Percentiles rank a stretch among this genome's conserved stretches.
phyloP scores from a whole-genome alignment of 139 green algal genomes.

The Closterium sp. region DNA sequence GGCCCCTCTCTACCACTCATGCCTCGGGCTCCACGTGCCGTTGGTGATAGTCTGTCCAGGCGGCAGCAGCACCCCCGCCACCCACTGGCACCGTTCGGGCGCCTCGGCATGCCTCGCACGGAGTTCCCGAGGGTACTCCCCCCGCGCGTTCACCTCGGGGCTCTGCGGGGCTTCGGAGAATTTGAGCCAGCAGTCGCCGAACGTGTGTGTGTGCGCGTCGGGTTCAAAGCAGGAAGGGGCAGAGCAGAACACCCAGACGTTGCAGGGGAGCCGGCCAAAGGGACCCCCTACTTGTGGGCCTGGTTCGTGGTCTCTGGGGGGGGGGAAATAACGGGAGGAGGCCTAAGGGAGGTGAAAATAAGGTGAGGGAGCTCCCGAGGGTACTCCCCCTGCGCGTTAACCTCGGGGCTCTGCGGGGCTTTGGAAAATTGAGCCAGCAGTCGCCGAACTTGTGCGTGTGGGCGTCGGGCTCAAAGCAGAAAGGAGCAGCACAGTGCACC shows the following conservation, averaged over 20 bases:
- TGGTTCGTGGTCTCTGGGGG: constrained; percentile 58
- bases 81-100: constrained; percentile 60
- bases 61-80: constrained; percentile 68
- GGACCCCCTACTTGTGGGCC: constrained; percentile 49
- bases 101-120: constrained; percentile 19
- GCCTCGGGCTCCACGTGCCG: constrained; percentile 62
- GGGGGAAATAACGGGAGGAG: background rate
- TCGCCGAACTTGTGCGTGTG: constrained; percentile 77
- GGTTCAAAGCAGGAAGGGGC: constrained; percentile 75
- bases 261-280: constrained; percentile 75
- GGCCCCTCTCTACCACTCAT: constrained; percentile 28
- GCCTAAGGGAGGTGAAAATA: no score
- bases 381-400: constrained; percentile 64
- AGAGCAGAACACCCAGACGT: constrained; percentile 77
- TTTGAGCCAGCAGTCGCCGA: constrained; percentile 89
- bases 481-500: constrained; percentile 60
- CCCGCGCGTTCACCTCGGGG: constrained; percentile 73
- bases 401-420: constrained; percentile 66
- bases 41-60: constrained; percentile 59
- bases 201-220: constrained; percentile 75
- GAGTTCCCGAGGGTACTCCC: constrained; percentile 30
- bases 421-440: constrained; percentile 88
- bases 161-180: constrained; percentile 70
- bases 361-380: constrained; percentile 32
- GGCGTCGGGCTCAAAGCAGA: constrained; percentile 83